Evolutionary conservation across 2,329 filamentous ascomycete species (phyloP).

Genomic region (Teratosphaeria viscida): DNA sequence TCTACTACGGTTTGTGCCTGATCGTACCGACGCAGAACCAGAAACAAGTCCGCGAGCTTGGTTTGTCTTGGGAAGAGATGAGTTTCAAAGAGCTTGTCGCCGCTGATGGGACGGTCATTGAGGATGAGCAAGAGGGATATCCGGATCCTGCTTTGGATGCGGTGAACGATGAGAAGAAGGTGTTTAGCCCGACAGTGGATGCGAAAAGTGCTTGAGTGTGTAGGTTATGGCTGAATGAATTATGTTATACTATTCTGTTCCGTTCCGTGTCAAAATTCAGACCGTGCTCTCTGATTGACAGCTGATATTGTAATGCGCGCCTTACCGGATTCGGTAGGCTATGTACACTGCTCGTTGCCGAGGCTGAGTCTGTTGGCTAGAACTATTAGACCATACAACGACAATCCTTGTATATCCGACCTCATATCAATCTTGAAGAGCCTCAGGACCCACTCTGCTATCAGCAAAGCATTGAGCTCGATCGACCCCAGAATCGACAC

Average conservation of each 20-base stretch:
- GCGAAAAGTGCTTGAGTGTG: background rate
- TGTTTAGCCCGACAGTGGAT: background rate
- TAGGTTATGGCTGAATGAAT: background rate
- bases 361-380: background rate
- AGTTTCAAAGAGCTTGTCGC: constrained; percentile 9
- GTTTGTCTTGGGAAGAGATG: constrained; percentile 20
- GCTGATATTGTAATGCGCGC: background rate
- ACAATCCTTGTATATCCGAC: background rate
- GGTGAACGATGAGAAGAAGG: background rate
- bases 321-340: background rate
- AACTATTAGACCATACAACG: background rate
- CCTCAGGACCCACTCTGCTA: too few relatives aligned
- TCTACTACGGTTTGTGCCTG: constrained; percentile 38
- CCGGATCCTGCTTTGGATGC: background rate
- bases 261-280: too few relatives aligned
- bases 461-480: too few relatives aligned
- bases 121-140: constrained; percentile 6
- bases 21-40: constrained; percentile 31
- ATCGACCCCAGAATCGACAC: background rate
- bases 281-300: too few relatives aligned
- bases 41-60: constrained; percentile 25
- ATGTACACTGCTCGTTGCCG: background rate
- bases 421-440: background rate
- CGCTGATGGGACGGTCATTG: constrained; percentile 10
- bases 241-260: background rate